Evolutionary conservation across 768 basidiomycete species (phyloP), one percentile per base, ranked within the genome.

Genomic region (Pleurotus platypus): DNA sequence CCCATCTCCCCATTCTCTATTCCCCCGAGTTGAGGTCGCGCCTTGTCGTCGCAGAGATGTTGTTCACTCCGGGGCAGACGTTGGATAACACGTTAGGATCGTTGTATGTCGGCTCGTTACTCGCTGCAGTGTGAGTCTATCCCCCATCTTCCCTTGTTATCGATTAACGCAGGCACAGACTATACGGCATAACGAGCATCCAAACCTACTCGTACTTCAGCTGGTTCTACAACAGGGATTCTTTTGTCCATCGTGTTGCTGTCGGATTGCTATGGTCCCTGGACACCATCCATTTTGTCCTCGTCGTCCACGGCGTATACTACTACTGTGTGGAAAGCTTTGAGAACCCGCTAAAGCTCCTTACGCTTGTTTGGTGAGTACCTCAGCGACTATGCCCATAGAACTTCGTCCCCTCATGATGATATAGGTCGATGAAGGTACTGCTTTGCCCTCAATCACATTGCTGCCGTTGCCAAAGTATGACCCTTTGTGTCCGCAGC

Each of bases 251-350:
- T 45, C 42, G 42, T 30, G 18, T 59, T 12, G 42, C 58, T 12
- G 61, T 53, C 18, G 51, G 51, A 15, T 22, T 53, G 0, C 38
- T 46, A 67, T 53, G 70, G 70, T 6, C 61, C 1, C 61, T 71
- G 9, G 70, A 72, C 55, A 53, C 64, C 3, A 43, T 67, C 30
- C 67, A 70, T 59, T 64, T 72, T 38, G 62, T 62, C 13, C 55
- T 69, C 26, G 66, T 62, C 16, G 49, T 62, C 24, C 66, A 67
- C 49, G 66, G 66, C 15, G 62, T 69, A 2, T 72, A 70, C 48
- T 55, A 57, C 46, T 72, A 72, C 57, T 48, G 63, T 4, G 61
- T 66, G 22, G 56, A 40, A 13, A 51, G 58, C 8, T 70, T 70
- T 24, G 69, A 69, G 26, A 48, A 67, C 24, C n/a, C 62, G 12